Conservation (phyloP, 2,329 filamentous ascomycete genomes). For the Scedosporium minutisporum region DNA sequence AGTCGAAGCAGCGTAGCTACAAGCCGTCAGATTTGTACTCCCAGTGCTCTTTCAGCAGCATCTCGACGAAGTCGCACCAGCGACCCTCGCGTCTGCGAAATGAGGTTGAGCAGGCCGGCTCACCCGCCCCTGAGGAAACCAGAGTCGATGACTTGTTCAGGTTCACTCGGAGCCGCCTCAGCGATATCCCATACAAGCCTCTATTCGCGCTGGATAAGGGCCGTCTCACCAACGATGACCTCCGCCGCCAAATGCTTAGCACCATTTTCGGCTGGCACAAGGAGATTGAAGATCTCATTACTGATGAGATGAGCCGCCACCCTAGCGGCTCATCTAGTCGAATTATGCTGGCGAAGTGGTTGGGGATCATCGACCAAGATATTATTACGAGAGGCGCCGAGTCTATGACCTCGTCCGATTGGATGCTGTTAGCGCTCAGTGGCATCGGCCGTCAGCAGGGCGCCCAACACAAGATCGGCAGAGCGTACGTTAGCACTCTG, state of each 20-base stretch:
- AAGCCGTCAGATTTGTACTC: conserved; percentile 44
- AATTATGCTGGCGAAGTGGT: conserved; percentile 84
- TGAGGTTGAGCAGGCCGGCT: conserved; percentile 60
- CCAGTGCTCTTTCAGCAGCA: conserved; percentile 37
- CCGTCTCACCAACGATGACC: conserved; percentile 63
- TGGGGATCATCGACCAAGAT: conserved; percentile 75
- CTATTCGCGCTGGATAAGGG: conserved; percentile 48
- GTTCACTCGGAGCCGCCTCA: conserved; percentile 69
- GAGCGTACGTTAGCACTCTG: conserved; percentile 81
- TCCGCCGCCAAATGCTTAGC: conserved; percentile 82
- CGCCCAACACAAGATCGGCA: conserved; percentile 81
- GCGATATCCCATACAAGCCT: conserved; percentile 72
- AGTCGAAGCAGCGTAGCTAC: conserved; percentile 33
- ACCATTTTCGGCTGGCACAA: conserved; percentile 93
- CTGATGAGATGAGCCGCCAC: conserved; percentile 74
- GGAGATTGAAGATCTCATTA: conserved; percentile 70
- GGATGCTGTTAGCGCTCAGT: conserved; percentile 91
- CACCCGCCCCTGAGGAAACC: neutral
- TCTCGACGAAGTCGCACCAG: conserved; percentile 36
- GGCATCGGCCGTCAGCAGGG: conserved; percentile 64
- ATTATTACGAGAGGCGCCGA: conserved; percentile 71
- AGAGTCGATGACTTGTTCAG: conserved; percentile 72
- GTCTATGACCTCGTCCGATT: conserved; percentile 87
- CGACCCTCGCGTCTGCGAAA: conserved; percentile 65
- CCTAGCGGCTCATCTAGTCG: conserved; percentile 63